These are phyloP conservation scores for Pneumocystis jirovecii DNA, from an alignment of 1,139 yeast species.

Conservation along the genomic window DNA sequence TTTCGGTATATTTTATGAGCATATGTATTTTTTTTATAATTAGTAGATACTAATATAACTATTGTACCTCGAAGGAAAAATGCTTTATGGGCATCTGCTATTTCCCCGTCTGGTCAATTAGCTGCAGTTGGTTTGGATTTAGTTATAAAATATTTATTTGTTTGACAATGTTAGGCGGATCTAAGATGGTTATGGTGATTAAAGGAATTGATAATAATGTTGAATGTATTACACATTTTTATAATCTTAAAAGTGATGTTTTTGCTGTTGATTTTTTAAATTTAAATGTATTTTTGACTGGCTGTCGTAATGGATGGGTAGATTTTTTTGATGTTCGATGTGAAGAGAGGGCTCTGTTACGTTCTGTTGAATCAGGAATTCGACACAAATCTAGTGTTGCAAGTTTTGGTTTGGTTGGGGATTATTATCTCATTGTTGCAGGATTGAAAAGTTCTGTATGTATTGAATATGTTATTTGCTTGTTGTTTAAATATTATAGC, in stretches of 20 bases:
- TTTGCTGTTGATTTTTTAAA: conserved; percentile 8
- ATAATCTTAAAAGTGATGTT: conserved; percentile 7
- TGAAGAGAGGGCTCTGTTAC: too few relatives aligned
- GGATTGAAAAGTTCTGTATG: conserved; percentile 3
- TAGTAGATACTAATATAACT: background rate
- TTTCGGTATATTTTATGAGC: background rate
- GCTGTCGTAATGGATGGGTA: conserved; percentile 8
- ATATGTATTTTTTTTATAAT: background rate
- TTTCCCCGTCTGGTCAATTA: background rate
- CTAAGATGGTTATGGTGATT: background rate
- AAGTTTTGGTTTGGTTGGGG: background rate
- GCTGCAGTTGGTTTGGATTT: background rate
- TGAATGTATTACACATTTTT: background rate
- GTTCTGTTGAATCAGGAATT: background rate
- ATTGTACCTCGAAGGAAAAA: background rate
- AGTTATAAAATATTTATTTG: background rate
- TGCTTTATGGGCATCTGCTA: conserved; percentile 1
- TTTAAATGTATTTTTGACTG: conserved; percentile 3
- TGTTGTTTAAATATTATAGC: background rate
- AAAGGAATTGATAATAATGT: background rate
- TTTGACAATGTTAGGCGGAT: background rate
- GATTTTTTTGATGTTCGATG: conserved; percentile 5
- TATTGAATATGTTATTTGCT: background rate
- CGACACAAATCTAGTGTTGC: conserved; percentile 2
- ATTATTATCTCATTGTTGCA: conserved; percentile 4